Evolutionary conservation across 129 eudicot genomes (phyloP), one percentile per base, ranked within the genome.

Genomic region (Smallanthus sonchifolius): DNA sequence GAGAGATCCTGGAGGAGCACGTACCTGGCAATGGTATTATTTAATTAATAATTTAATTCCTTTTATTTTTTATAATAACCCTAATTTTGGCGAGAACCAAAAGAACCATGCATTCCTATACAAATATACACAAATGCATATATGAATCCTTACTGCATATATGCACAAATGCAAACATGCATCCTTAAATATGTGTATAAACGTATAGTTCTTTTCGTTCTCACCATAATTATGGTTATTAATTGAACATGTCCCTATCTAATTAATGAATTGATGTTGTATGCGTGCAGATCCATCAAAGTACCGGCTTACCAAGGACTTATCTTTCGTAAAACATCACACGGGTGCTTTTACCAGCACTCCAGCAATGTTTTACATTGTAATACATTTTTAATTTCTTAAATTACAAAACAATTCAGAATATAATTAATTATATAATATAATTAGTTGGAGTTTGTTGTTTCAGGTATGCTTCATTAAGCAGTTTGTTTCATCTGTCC

Each of bases 281-380:
- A 42, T 66, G 44, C 3, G 32, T 76, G 79, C 84, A 86, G 96
- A 84, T 74, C 74, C 89, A 71, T 24, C 84, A n/a, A 84, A 79
- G 63, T 89, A 79, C 39, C 75, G 91, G 77, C 91, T 89, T 56
- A 86, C 96, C 0, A 81, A 89, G 75, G 96, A 89, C 66, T 77
- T 89, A 44, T 89, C 96, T 55, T 89, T 89, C 24, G 96, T 89
- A 10, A 89, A 69, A 77, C 91, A 73, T 39, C 87, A 89, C 77
- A 61, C 89, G 20, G 81, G 83, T 70, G 82, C 84, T 81, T 81
- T 86, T 83, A 87, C 87, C 17, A 86, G 67, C 75, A 79, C 84
- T 37, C 90, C 90, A 8, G 55, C 87, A 59, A 82, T 90, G 75
- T 90, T 90, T 42, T 74, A 76, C 43, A 10, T 83, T 44, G 96